Percentiles rank a stretch among this genome's conserved stretches.
Conservation (phyloP, 2,329 filamentous ascomycete species). For the Trichoderma pleuroti region DNA sequence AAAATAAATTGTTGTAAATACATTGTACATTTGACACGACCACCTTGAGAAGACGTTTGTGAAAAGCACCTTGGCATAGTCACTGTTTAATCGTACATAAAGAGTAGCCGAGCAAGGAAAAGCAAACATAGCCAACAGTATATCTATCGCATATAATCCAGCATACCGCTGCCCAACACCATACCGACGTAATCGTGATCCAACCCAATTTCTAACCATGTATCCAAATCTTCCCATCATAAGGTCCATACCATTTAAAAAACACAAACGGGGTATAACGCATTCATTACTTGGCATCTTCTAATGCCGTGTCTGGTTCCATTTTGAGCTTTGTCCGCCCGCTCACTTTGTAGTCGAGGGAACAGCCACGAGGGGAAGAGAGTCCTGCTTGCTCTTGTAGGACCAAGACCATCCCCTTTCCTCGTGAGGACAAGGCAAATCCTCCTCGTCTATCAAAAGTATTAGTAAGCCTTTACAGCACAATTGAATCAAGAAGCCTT, state of each 20-base stretch:
- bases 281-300: background rate
- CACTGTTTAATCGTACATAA: background rate
- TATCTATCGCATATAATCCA: background rate
- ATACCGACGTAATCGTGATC: background rate
- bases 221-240: background rate
- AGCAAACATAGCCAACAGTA: background rate
- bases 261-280: background rate
- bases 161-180: background rate
- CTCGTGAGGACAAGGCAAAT: background rate
- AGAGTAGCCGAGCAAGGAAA: background rate
- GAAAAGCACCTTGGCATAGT: background rate
- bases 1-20: background rate
- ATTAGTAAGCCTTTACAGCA: background rate
- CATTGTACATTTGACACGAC: background rate
- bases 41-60: background rate
- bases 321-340: background rate
- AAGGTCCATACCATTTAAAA: background rate
- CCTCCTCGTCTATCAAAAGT: background rate
- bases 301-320: background rate
- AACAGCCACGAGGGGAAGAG: background rate
- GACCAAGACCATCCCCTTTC: background rate
- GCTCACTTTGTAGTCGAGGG: background rate
- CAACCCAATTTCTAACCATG: background rate
- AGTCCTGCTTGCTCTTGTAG: background rate
- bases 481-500: background rate